These are phyloP conservation scores for Poa pratensis DNA, from an alignment of 176 grass and related monocot genomes.

Conservation along the genomic window DNA sequence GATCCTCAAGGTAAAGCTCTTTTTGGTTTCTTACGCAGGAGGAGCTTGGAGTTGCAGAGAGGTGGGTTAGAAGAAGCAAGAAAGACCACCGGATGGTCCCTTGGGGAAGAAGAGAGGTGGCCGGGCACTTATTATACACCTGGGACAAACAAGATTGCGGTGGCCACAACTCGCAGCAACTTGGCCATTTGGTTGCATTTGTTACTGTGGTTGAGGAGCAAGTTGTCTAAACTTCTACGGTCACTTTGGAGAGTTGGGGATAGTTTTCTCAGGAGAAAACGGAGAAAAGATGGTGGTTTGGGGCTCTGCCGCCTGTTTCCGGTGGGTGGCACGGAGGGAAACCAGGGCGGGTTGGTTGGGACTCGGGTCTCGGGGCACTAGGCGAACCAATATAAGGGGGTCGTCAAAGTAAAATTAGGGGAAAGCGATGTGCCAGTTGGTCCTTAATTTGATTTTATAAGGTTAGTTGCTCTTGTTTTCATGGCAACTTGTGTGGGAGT, in stretches of 20 bases:
- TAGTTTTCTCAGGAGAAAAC: slow-evolving; percentile 14
- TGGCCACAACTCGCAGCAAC: slow-evolving; percentile 17
- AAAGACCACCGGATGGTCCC: neutral
- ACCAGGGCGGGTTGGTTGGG: slow-evolving; percentile 29
- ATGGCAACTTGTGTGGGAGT: slow-evolving; percentile 39
- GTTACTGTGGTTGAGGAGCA: slow-evolving; percentile 37
- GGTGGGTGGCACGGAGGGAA: slow-evolving; percentile 44
- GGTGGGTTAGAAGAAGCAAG: neutral
- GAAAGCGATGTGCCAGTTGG: slow-evolving; percentile 43
- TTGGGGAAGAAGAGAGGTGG: neutral
- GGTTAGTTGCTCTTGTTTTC: slow-evolving; percentile 38
- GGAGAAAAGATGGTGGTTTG: slow-evolving; percentile 17
- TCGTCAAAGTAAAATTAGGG: slow-evolving; percentile 43
- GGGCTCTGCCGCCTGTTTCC: slow-evolving; percentile 28
- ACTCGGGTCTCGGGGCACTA: slow-evolving; percentile 28
- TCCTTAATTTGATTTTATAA: slow-evolving; percentile 7
- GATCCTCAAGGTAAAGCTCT: neutral
- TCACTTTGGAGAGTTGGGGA: slow-evolving; percentile 45
- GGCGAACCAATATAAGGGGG: neutral
- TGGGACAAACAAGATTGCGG: slow-evolving; percentile 37
- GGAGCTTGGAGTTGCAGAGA: neutral
- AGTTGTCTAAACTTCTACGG: slow-evolving; percentile 35
- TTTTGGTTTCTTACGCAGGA: slow-evolving; percentile 12
- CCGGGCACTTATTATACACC: slow-evolving; percentile 38
- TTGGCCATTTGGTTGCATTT: slow-evolving; percentile 32